A percentile compares a stretch with the other conserved stretches of the same genome.
phyloP scores from a whole-genome alignment of 352 stramenopile species.

The Phytopythium chamaehyphon region DNA sequence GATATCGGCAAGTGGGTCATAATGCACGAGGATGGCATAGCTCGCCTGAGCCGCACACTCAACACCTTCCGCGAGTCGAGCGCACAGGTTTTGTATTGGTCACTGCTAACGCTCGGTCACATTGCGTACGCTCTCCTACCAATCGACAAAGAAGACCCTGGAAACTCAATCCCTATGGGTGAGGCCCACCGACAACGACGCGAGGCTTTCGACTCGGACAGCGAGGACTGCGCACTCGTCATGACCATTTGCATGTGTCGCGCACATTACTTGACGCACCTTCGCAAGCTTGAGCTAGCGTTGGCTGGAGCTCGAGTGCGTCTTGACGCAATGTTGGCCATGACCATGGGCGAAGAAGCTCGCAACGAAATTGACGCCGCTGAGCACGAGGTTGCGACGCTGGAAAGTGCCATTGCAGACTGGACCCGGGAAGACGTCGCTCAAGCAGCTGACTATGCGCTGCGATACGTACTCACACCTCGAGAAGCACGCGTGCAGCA shows the following conservation, averaged over 20 bases:
- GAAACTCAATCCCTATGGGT: background rate
- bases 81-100: slow-evolving; percentile 48
- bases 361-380: slow-evolving; percentile 62
- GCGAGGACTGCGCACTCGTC: slow-evolving; percentile 24
- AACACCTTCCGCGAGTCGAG: slow-evolving; percentile 29
- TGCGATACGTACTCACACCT: slow-evolving; percentile 51
- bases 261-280: slow-evolving; percentile 36
- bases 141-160: background rate
- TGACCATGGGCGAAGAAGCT: slow-evolving; percentile 61
- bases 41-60: slow-evolving; percentile 34
- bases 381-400: slow-evolving; percentile 33
- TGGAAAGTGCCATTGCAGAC: slow-evolving; percentile 31
- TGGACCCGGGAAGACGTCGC: slow-evolving; percentile 45
- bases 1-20: slow-evolving; percentile 36
- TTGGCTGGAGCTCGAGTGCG: slow-evolving; percentile 19
- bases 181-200: background rate
- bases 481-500: slow-evolving; percentile 46
- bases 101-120: slow-evolving; percentile 47
- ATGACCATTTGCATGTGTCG: slow-evolving; percentile 34
- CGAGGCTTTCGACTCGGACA: slow-evolving; percentile 17
- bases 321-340: slow-evolving; percentile 34
- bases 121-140: slow-evolving; percentile 33
- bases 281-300: slow-evolving; percentile 45
- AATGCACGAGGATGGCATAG: slow-evolving; percentile 27
- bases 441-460: slow-evolving; percentile 51